Conservation (phyloP, 2,329 filamentous ascomycete species). For the Phyllosticta citribraziliensis region DNA sequence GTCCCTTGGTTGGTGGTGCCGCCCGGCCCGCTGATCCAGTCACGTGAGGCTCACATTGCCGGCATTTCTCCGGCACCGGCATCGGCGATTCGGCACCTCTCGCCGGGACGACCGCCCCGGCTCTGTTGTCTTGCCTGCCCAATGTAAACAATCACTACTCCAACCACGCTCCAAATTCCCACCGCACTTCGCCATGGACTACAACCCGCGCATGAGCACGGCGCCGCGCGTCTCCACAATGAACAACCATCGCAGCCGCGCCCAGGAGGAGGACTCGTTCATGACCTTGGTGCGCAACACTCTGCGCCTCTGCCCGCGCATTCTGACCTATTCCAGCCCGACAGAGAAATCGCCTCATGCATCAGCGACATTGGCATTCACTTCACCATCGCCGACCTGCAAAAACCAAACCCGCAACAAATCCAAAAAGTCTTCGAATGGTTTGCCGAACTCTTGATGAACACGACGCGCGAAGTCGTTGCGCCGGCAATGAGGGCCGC, state of each 20-base stretch:
- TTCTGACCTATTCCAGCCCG: constrained; percentile 38
- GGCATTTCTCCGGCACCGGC: not conserved
- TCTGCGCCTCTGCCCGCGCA: not conserved
- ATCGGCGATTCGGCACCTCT: not conserved
- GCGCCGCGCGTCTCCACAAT: constrained; percentile 30
- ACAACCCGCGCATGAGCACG: constrained; percentile 42
- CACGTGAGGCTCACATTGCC: not conserved
- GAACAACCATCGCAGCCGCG: constrained; percentile 30
- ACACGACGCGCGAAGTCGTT: constrained; percentile 83
- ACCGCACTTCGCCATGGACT: constrained; percentile 30
- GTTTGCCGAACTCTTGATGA: constrained; percentile 90
- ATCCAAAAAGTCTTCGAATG: constrained; percentile 98
- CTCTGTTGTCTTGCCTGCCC: not conserved
- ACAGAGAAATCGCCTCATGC: constrained; percentile 83
- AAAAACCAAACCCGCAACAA: constrained; percentile 87
- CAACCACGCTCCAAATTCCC: not conserved
- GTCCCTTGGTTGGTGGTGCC: not conserved
- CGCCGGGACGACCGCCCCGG: too few relatives aligned
- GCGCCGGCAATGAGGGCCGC: constrained; percentile 93
- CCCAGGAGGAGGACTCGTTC: constrained; percentile 39
- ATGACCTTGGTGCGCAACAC: constrained; percentile 37
- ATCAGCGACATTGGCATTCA: constrained; percentile 94
- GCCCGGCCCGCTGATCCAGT: not conserved
- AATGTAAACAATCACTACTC: constrained; percentile 5
- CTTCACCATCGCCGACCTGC: constrained; percentile 76